Evolutionary conservation across 805 yeast genomes (phyloP).

Genomic region (Saccharomyces jurei): DNA sequence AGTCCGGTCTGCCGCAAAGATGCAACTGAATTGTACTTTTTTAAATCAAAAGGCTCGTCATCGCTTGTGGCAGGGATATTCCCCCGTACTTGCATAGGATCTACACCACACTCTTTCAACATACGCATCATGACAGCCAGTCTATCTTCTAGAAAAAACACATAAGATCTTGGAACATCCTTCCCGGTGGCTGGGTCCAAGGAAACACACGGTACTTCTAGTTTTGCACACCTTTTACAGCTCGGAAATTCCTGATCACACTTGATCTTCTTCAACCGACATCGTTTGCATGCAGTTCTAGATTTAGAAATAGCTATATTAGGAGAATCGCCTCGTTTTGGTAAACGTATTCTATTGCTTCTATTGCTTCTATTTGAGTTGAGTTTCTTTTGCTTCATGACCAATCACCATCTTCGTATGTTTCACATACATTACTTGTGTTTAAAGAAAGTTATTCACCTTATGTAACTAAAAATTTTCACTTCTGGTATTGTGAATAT

Average conservation of each 20-base stretch:
- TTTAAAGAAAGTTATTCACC: not conserved
- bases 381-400: not conserved
- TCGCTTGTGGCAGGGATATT: conserved; percentile 23
- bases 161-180: conserved; percentile 74
- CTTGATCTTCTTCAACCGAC: conserved; percentile 59
- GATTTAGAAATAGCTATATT: conserved; percentile 47
- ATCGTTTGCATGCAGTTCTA: conserved; percentile 79
- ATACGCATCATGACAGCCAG: conserved; percentile 48
- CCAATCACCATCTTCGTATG: not conserved
- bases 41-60: conserved; percentile 23
- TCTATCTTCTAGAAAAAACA: conserved; percentile 61
- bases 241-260: conserved; percentile 54
- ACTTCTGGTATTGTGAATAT: not conserved
- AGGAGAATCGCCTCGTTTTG: conserved; percentile 10
- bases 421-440: not conserved
- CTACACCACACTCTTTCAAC: conserved; percentile 38
- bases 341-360: not conserved
- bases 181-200: conserved; percentile 84
- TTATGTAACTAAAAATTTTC: not conserved
- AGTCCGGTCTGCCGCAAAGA: conserved; percentile 14
- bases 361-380: not conserved
- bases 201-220: conserved; percentile 70
- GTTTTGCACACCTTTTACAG: conserved; percentile 48
- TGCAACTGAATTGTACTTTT: conserved; percentile 12
- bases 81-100: conserved; percentile 21